Base-by-base conservation (phyloP, 176 grass and related monocot genomes). In the Dactylis glomerata region DNA sequence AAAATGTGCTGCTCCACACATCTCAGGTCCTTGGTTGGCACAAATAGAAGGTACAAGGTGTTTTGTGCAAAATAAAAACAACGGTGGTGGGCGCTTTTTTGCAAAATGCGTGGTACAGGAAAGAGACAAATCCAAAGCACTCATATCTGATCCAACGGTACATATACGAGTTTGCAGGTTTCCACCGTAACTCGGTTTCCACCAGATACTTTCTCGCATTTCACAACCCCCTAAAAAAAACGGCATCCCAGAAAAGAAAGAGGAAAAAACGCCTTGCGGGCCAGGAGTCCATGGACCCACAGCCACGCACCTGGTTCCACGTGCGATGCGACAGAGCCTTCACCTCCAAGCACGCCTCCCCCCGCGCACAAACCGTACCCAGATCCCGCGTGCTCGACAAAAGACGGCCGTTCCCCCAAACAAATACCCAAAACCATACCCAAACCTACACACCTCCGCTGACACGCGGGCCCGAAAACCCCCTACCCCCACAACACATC, bases 361-460 rank as follows among this genome's bases (percentile, higher is more conserved):
- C 62, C 75, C 64, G 79, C 54, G 84, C 73, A 34, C 78, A 82
- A 86, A 45, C 78, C 78, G 46, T 73, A 79, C 74, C 56, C 75
- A 83, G 79, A 75, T 52, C 81, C 81, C 58, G 81, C 85, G 81
- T 61, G 75, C 58, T 87, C 47, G 67, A 86, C 74, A 83, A 87
- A 90, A 83, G 84, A 83, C 84, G 88, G 88, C 88, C 68, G 68
- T 15, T 59, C 23, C 57, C 42, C 24, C 49, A 27, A 61, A 61
- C 23, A 26, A 27, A 13, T 24, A 1, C 19, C 57, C n/a, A n/a
- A 49, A 8, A 36, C n/a, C 0, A 0, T 0, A 0, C 0, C 0
- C 1, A 0, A 1, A 0, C 0, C 0, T 37, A 19, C 36, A 0
- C 3, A 0, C 0, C 0, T 0, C 1, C 23, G 3, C 32, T 73